These are phyloP conservation scores for Picea mariana DNA, from an alignment of 83 land plant genomes.

Conservation along the genomic window DNA sequence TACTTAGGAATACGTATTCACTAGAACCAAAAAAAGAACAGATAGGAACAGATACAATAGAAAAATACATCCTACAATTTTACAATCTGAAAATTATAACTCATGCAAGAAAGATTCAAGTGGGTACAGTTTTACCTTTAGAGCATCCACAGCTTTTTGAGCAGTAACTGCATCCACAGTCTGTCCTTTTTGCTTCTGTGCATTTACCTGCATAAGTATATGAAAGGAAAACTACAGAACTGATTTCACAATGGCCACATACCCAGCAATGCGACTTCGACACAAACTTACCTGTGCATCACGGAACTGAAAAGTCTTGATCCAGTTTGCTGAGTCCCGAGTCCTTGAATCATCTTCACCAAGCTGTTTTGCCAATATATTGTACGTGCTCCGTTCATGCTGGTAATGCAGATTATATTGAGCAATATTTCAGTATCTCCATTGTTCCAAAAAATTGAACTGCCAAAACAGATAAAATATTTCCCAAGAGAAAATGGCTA, in stretches of 20 bases:
- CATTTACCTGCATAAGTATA: constrained; percentile 51
- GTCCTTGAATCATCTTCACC: constrained; percentile 99
- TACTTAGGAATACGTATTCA: too few relatives aligned
- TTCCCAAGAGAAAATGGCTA: not conserved
- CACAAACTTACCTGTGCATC: not conserved
- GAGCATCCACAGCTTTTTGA: constrained; percentile 87
- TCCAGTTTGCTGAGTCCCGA: constrained; percentile 93
- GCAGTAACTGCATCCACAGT: constrained; percentile 63
- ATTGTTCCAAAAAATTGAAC: not conserved
- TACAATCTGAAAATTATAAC: too few relatives aligned
- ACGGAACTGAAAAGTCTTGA: constrained; percentile 70
- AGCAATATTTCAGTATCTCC: not conserved
- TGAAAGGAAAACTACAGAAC: not conserved
- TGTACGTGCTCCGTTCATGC: constrained; percentile 98
- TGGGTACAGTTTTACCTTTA: constrained; percentile 63
- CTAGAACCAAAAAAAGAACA: too few relatives aligned
- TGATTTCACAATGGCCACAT: not conserved
- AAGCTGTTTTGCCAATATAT: constrained; percentile 91
- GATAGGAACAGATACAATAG: too few relatives aligned
- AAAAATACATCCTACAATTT: too few relatives aligned
- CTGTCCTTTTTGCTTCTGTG: constrained; percentile 92
- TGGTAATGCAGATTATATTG: constrained; percentile 29
- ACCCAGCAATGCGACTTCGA: not conserved
- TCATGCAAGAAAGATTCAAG: not conserved
- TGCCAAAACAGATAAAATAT: not conserved